Percentiles rank a stretch among this genome's conserved stretches.
Conservation (phyloP, 306 rosid species). For the Vigna angularis region DNA sequence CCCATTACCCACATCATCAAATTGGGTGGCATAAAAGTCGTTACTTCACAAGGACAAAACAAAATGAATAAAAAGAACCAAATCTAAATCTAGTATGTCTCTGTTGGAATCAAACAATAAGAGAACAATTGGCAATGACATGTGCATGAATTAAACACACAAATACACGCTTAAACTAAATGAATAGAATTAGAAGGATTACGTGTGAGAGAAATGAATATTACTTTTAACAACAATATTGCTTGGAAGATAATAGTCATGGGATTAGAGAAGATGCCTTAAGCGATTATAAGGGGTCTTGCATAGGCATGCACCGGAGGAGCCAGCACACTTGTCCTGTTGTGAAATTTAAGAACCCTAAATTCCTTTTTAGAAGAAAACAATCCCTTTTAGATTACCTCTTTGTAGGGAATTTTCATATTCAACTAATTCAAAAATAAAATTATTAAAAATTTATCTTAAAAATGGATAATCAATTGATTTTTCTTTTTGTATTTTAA, state of each 20-base stretch:
- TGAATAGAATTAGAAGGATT: background rate
- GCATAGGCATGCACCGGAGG: conserved; percentile 49
- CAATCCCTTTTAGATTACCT: too few relatives aligned
- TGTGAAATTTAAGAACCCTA: too few relatives aligned
- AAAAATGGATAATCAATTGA: too few relatives aligned
- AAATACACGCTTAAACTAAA: background rate
- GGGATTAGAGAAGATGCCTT: conserved; percentile 56
- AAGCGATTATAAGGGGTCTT: conserved; percentile 35
- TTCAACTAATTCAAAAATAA: too few relatives aligned
- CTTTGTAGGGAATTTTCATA: too few relatives aligned
- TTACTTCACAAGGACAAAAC: too few relatives aligned
- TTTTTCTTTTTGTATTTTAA: too few relatives aligned
- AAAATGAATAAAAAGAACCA: background rate
- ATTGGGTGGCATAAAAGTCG: too few relatives aligned
- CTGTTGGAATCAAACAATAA: background rate
- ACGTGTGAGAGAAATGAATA: background rate
- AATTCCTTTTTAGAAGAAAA: too few relatives aligned
- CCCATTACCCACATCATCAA: too few relatives aligned
- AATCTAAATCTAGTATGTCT: background rate
- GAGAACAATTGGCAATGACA: background rate
- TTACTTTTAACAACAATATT: conserved; percentile 74
- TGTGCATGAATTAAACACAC: conserved; percentile 12
- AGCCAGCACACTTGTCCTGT: conserved; percentile 9
- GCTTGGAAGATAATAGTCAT: conserved; percentile 75
- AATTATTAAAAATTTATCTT: too few relatives aligned